Base-by-base conservation (phyloP, 179 eudicot species). In the Silene noctiflora region DNA sequence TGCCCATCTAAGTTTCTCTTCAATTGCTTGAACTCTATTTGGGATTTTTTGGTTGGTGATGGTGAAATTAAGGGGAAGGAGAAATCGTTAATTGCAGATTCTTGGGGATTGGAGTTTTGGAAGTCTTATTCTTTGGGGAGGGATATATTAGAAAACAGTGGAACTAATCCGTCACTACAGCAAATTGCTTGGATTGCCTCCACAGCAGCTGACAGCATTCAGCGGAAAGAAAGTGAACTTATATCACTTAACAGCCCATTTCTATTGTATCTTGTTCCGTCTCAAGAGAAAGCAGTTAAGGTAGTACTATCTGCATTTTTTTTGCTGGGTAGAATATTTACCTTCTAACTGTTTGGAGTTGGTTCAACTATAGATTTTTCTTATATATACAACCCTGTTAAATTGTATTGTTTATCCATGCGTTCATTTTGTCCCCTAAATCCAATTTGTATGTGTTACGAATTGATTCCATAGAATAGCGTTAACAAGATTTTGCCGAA, bases 101-200 rank as follows among this genome's bases (percentile, higher is more conserved):
- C 84, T 29, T 93, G 99, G 99, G 99, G 99, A 22, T 71, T 83
- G 84, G 89, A 92, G 77, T 93, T 89, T 73, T 95, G 97, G 99
- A 87, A 84, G 75, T 77, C 79, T 77, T 91, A 79, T 84, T 82
- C 86, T 4, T 25, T 53, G 68, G 95, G 97, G 35, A 82, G 72
- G 67, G 91, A 93, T 83, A 75, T 91, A 53, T 31, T 93, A 67
- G 97, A 89, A 77, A 87, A 83, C 9, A 84, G 86, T 76, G 86
- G 85, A 48, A 77, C 81, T 79, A 81, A 84, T 81, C 82, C 96
- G 13, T 85, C 85, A 12, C 20, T 78, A 60, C 88, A 93, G 74
- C 91, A 91, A 74, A 89, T 93, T 76, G 91, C 97, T 67, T 95
- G 99, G 99, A 80, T 91, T 29, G 94, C 89, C 61, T 84, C 99